Base-by-base conservation (phyloP, 108 stramenopile genomes). In the Fistulifera pelliculosa region DNA sequence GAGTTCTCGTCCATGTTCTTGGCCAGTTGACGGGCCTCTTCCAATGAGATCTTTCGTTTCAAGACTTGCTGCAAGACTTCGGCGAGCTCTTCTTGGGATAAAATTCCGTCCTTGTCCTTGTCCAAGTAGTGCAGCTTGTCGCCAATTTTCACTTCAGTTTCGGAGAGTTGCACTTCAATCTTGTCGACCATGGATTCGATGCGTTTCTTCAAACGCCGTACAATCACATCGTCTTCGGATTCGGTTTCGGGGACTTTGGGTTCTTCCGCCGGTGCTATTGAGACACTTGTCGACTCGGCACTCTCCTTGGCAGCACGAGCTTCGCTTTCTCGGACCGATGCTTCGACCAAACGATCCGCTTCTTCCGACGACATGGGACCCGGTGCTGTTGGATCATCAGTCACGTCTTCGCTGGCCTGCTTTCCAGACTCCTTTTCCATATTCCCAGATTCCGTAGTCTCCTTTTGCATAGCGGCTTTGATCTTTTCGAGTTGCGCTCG, bases 111-210 rank as follows among this genome's bases (percentile, higher is more conserved):
- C 43, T 65, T 64, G 73, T 99, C 98, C 49, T 88, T 83, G 75
- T 99, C 98, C n/a, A 99, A 70, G 53, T 94, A 70, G 48, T 96
- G 90, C 49, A 99, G 85, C 62, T 94, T 95, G 62, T 95, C 90
- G 16, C 98, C 98, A 61, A 99, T 94, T 42, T 83, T 80, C 35
- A 77, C 73, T 48, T 97, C 87, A 15, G 85, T 88, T 58, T 80
- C 73, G 25, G 88, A 70, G 21, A 98, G 80, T 57, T 96, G 90
- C 10, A 69, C 61, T 71, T 97, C 94, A 55, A 97, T 85, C 42
- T 85, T 87, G 23, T 81, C 86, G 41, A 97, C 90, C 96, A 98
- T 96, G 21, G 77, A 76, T 41, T 82, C 80, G 42, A 99, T 70
- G 52, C 77, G 66, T 28, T 69, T 60, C 65, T 93, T 89, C 52